A percentile compares a stretch with the other conserved stretches of the same genome.
These are phyloP conservation scores for Hypomontagnella submonticulosa DNA, from an alignment of 495 filamentous ascomycete genomes.

Conservation along the genomic window DNA sequence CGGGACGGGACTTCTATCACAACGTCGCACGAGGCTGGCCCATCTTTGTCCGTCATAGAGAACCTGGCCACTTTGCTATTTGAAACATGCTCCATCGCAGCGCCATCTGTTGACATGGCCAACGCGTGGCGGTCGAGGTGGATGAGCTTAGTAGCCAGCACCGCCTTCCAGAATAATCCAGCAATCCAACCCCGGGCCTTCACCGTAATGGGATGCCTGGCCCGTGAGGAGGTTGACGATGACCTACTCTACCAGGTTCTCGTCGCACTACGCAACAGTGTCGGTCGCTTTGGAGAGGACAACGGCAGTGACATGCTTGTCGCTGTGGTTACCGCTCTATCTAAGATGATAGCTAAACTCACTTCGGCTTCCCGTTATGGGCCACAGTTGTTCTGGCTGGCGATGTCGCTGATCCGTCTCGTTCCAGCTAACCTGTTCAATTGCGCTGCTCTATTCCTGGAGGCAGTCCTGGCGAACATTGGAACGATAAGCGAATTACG, in stretches of 20 bases:
- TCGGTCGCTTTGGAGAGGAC: conserved; percentile 68
- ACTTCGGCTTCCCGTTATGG: conserved; percentile 71
- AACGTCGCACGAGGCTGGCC: conserved; percentile 59
- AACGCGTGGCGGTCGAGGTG: conserved; percentile 76
- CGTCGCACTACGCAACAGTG: conserved; percentile 69
- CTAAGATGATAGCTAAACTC: conserved; percentile 76
- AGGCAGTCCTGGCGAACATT: conserved; percentile 69
- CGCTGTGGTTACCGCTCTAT: conserved; percentile 70
- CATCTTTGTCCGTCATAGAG: conserved; percentile 63
- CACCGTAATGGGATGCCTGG: conserved; percentile 74
- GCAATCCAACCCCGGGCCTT: conserved; percentile 74
- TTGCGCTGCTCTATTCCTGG: conserved; percentile 70
- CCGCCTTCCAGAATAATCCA: conserved; percentile 76
- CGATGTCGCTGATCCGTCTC: conserved; percentile 70
- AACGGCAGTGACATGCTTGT: conserved; percentile 72
- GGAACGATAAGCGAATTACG: conserved; percentile 65
- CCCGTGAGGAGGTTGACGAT: conserved; percentile 73
- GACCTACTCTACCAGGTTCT: conserved; percentile 75
- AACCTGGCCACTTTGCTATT: conserved; percentile 65
- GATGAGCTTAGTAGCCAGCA: conserved; percentile 77
- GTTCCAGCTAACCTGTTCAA: conserved; percentile 69
- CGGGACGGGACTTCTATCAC: conserved; percentile 59
- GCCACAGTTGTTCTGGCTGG: conserved; percentile 75
- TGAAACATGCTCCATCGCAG: conserved; percentile 69
- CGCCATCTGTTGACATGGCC: conserved; percentile 69